Evolutionary conservation across 108 stramenopile species (phyloP).

Genomic region (Parmales sp.): DNA sequence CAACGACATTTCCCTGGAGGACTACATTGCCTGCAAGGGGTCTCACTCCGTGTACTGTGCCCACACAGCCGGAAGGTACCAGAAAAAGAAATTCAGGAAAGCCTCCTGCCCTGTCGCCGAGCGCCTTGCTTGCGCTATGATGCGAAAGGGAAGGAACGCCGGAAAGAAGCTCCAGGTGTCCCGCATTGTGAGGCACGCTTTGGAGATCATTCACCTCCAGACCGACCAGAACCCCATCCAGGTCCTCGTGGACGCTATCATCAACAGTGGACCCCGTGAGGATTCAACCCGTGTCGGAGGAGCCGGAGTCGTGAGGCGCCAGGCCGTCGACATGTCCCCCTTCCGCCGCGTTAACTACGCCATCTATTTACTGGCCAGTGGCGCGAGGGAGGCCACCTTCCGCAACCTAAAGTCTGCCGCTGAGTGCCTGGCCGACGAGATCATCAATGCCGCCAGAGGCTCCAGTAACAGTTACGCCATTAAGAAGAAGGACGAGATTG

Average conservation of each 20-base stretch:
- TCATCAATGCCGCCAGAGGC: conserved; percentile 98
- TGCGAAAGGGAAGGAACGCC: conserved; percentile 95
- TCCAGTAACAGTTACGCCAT: conserved; percentile 99
- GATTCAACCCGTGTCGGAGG: conserved; percentile 99
- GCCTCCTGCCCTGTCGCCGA: conserved; percentile 98
- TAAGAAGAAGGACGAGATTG: conserved; percentile 99
- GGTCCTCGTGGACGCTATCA: conserved; percentile 97
- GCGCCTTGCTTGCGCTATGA: conserved; percentile 92
- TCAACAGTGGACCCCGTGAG: conserved; percentile 99
- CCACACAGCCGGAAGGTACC: conserved; percentile 99
- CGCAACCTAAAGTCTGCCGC: conserved; percentile 99
- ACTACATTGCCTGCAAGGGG: conserved; percentile 94
- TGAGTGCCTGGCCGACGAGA: conserved; percentile 98
- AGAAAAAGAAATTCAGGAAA: conserved; percentile 99
- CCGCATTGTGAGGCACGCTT: conserved; percentile 96
- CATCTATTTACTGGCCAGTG: conserved; percentile 92
- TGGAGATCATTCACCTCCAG: conserved; percentile 98
- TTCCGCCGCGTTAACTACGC: conserved; percentile 99
- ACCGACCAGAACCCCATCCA: conserved; percentile 99
- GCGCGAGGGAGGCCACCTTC: conserved; percentile 96
- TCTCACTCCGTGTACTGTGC: conserved; percentile 95
- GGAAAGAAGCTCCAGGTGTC: conserved; percentile 99
- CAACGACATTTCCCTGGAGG: conserved; percentile 95
- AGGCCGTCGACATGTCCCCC: conserved; percentile 99
- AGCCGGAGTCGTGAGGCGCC: conserved; percentile 98